Evolutionary conservation across 2,329 filamentous ascomycete species (phyloP).

Genomic region (Beauveria brongniartii): DNA sequence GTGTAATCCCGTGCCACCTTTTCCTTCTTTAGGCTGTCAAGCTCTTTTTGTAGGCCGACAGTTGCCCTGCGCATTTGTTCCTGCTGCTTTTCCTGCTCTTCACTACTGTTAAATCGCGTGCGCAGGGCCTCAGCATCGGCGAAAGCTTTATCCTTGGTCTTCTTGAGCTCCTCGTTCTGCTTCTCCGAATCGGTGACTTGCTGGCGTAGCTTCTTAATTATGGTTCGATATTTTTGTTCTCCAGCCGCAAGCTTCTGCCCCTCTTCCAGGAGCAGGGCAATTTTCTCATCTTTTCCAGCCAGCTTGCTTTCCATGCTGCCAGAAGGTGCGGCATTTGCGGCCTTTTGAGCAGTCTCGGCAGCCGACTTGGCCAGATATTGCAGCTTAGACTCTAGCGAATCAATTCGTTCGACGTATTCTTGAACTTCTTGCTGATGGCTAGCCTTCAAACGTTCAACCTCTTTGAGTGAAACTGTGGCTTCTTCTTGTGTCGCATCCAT

Average conservation of each 20-base stretch:
- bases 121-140: conserved; percentile 40
- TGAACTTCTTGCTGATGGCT: conserved; percentile 72
- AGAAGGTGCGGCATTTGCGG: conserved; percentile 50
- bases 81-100: conserved; percentile 47
- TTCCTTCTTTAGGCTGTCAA: conserved; percentile 37
- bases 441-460: conserved; percentile 18
- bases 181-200: conserved; percentile 61
- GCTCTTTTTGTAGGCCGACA: conserved; percentile 35
- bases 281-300: conserved; percentile 83
- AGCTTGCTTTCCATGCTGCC: conserved; percentile 70
- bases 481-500: background rate
- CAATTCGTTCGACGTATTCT: conserved; percentile 78
- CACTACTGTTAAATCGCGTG: conserved; percentile 39
- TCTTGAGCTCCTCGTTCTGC: conserved; percentile 50
- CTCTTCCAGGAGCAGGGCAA: conserved; percentile 84
- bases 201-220: conserved; percentile 71
- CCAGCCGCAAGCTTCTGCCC: conserved; percentile 79
- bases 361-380: conserved; percentile 79
- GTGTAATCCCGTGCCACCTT: conserved; percentile 52
- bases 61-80: conserved; percentile 44
- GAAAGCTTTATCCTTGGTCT: conserved; percentile 50
- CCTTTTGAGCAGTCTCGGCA: conserved; percentile 64
- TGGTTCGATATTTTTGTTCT: conserved; percentile 75
- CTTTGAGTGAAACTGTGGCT: background rate
- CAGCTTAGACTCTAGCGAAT: conserved; percentile 84